A percentile compares a stretch with the other conserved stretches of the same genome.
Conservation (phyloP, 805 yeast species). For the Kuraishia ogatae region DNA sequence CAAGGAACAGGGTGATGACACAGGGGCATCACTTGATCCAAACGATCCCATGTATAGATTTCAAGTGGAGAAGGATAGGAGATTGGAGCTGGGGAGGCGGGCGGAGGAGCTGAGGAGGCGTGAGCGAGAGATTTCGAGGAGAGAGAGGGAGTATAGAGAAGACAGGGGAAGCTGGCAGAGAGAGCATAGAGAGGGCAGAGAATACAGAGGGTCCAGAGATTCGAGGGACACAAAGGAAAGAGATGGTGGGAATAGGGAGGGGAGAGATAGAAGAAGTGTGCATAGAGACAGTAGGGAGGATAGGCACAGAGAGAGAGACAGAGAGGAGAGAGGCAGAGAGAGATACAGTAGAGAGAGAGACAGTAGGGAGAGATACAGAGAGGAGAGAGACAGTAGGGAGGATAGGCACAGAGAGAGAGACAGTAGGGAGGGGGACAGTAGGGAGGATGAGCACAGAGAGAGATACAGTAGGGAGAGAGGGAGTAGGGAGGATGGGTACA, state of each 20-base stretch:
- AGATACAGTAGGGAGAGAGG: slow-evolving; percentile 1
- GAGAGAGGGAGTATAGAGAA: slow-evolving; percentile 5
- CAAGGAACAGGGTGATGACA: slow-evolving; percentile 8
- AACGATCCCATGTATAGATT: slow-evolving; percentile 47
- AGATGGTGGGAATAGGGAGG: too few species aligned
- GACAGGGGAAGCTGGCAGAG: slow-evolving; percentile 3
- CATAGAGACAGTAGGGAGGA: slow-evolving; percentile 1
- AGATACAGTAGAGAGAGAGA: neutral
- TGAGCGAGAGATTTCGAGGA: neutral
- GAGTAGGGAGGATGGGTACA: slow-evolving; percentile 3
- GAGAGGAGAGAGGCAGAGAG: slow-evolving; percentile 6
- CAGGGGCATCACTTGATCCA: slow-evolving; percentile 14
- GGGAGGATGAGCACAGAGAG: slow-evolving; percentile 1
- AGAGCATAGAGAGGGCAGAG: slow-evolving; percentile 1
- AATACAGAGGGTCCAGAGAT: slow-evolving; percentile 8
- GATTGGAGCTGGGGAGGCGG: slow-evolving; percentile 5
- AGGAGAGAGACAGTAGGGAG: neutral
- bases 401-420: neutral
- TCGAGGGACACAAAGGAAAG: too few species aligned
- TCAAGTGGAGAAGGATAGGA: slow-evolving; percentile 19
- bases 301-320: neutral
- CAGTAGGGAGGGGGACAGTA: neutral
- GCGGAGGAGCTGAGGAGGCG: neutral
- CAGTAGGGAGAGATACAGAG: slow-evolving; percentile 1
- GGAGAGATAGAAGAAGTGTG: too few species aligned